Percentiles rank a stretch among this genome's conserved stretches.
Evolutionary conservation across 2,329 filamentous ascomycete species (phyloP).

Genomic region (Akanthomyces lecanii): DNA sequence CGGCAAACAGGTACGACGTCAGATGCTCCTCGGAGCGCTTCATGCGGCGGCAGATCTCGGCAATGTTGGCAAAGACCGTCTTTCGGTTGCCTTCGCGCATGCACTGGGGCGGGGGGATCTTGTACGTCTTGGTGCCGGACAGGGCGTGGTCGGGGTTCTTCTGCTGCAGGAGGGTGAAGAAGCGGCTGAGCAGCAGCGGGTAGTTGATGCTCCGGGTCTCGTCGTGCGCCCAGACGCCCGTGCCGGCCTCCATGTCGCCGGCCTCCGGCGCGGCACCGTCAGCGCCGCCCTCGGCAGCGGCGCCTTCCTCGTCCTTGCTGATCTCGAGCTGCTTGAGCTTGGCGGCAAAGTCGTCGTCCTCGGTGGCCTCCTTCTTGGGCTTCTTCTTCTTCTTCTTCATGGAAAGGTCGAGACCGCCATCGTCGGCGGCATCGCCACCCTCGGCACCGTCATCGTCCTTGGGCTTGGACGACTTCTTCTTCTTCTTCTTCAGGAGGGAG

Average conservation of each 20-base stretch:
- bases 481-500: slow-evolving; percentile 84
- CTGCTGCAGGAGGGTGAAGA: slow-evolving; percentile 91
- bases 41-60: slow-evolving; percentile 98
- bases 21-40: slow-evolving; percentile 98
- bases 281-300: slow-evolving; percentile 47
- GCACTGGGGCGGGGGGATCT: slow-evolving; percentile 97
- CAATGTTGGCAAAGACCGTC: slow-evolving; percentile 99
- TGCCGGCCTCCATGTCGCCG: slow-evolving; percentile 82
- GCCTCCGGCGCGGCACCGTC: slow-evolving; percentile 54
- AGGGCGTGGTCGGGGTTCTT: slow-evolving; percentile 95
- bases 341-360: slow-evolving; percentile 59
- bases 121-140: slow-evolving; percentile 89
- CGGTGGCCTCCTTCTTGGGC: slow-evolving; percentile 53
- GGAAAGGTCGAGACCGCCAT: slow-evolving; percentile 52
- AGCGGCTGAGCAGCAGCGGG: slow-evolving; percentile 78
- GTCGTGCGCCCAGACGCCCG: slow-evolving; percentile 85
- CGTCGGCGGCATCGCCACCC: slow-evolving; percentile 32
- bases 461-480: slow-evolving; percentile 49
- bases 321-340: slow-evolving; percentile 60
- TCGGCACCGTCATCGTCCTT: slow-evolving; percentile 45
- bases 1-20: slow-evolving; percentile 93
- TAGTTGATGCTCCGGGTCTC: slow-evolving; percentile 76
- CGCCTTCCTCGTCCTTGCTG: slow-evolving; percentile 55
- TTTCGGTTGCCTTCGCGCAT: slow-evolving; percentile 99
- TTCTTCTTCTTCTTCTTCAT: slow-evolving; percentile 67